Evolutionary conservation across 495 filamentous ascomycete genomes (phyloP), one percentile per base, ranked within the genome.

Genomic region (Lentithecium fluviatile): DNA sequence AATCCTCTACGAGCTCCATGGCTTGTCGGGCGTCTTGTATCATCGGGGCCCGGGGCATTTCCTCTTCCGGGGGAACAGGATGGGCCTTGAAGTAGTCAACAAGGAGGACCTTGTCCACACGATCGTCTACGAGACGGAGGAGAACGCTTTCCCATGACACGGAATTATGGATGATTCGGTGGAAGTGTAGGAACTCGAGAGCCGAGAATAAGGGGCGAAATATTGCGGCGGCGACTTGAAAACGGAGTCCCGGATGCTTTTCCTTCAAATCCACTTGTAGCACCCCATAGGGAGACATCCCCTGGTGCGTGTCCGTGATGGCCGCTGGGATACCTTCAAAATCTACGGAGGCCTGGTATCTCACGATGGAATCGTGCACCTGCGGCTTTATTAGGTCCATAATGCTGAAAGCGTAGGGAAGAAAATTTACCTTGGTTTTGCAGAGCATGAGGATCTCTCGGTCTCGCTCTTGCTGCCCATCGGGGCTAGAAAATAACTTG

Each of bases 221-320:
- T 17, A 58, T 13, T 15, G 13, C 32, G 4, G 45, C 36, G 21
- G 55, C 55, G 29, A 58, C 17, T 12, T 38, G 12, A 32, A 49
- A 58, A 5, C 55, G 43, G 12, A 38, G 29, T 12, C 45, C 43
- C 6, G 55, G 55, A 29, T 50, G 55, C 29, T 32, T 32, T 10
- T 32, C 29, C 10, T 32, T 32, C 29, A 32, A 10, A 25, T 20
- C 21, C 11, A n/a, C 42, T n/a, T 56, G 42, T 5, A 11, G 15
- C 15, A 5, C 21, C 10, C 10, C 26, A 38, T 29, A 47, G 2
- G 40, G 23, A 47, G 26, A 17, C n/a, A 56, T 46, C 8, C 53
- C 53, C 34, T 56, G 38, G 19, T 56, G 53, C 2, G 38, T 56
- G 42, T 42, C 32, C 12, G 53, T 56, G 13, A 56, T 56, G 42